Percentiles rank a stretch among this genome's conserved stretches.
Conservation (phyloP, 2,329 filamentous ascomycete species). For the Trichoderma lentiforme region DNA sequence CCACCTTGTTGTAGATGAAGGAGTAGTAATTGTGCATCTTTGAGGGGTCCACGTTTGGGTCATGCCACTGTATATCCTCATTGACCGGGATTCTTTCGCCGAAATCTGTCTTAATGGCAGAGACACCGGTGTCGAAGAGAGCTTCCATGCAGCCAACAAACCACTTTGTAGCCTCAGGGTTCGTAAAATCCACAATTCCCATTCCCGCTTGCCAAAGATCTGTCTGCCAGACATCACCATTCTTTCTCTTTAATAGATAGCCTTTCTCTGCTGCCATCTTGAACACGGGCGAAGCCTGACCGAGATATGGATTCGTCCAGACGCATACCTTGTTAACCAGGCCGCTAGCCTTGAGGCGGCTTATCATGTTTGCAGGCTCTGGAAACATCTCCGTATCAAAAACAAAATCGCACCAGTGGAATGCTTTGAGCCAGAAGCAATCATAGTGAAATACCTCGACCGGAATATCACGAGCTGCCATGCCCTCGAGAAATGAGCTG, state of each 20-base stretch:
- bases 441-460: constrained; percentile 74
- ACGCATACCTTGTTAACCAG: constrained; percentile 65
- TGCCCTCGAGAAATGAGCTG: constrained; percentile 64
- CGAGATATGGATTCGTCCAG: constrained; percentile 75
- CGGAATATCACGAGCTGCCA: constrained; percentile 61
- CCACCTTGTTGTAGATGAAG: constrained; percentile 68
- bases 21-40: constrained; percentile 77
- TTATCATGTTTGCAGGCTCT: constrained; percentile 62
- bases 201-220: constrained; percentile 76
- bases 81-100: constrained; percentile 67
- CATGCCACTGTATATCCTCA: constrained; percentile 63
- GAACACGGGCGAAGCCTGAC: constrained; percentile 66
- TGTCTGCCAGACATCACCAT: constrained; percentile 72
- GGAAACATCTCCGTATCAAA: constrained; percentile 68
- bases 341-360: constrained; percentile 59
- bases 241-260: constrained; percentile 65
- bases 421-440: constrained; percentile 74
- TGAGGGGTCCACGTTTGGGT: constrained; percentile 54
- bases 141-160: constrained; percentile 58
- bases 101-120: constrained; percentile 74
- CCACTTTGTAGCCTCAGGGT: constrained; percentile 65
- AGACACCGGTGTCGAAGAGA: constrained; percentile 66
- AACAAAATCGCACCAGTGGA: constrained; percentile 72
- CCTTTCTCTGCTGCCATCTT: constrained; percentile 60
- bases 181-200: constrained; percentile 72